A percentile compares a stretch with the other conserved stretches of the same genome.
phyloP scores from a whole-genome alignment of 495 filamentous ascomycete species.

The Aspergillus sclerotioniger region DNA sequence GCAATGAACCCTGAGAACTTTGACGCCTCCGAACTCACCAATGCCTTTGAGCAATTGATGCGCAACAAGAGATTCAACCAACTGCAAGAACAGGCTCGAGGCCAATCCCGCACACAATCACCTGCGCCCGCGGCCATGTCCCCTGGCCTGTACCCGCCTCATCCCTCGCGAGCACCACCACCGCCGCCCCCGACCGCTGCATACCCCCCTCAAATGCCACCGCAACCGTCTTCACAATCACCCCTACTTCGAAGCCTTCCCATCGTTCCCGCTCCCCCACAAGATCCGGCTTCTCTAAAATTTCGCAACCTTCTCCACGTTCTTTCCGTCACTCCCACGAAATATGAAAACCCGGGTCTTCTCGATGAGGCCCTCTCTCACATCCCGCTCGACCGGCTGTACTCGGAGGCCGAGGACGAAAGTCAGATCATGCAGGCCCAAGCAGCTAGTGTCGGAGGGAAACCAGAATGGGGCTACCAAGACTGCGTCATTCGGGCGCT shows the following conservation, averaged over 20 bases:
- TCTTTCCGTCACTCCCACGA: conserved; percentile 78
- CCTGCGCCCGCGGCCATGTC: conserved; percentile 38
- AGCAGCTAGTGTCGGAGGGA: conserved; percentile 78
- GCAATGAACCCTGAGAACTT: conserved; percentile 36
- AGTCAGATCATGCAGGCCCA: conserved; percentile 80
- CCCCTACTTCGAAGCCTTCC: conserved; percentile 68
- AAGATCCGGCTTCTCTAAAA: conserved; percentile 69
- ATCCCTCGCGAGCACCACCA: conserved; percentile 42
- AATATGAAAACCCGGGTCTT: conserved; percentile 95
- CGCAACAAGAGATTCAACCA: conserved; percentile 76
- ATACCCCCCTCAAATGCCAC: conserved; percentile 30
- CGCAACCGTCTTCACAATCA: conserved; percentile 61
- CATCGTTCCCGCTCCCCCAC: conserved; percentile 74
- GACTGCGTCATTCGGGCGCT: conserved; percentile 94
- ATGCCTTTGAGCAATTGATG: conserved; percentile 74
- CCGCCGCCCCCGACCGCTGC: conserved; percentile 35
- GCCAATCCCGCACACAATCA: conserved; percentile 52
- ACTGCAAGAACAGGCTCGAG: conserved; percentile 58
- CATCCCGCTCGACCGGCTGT: conserved; percentile 89
- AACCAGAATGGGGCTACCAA: conserved; percentile 95
- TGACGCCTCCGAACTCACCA: conserved; percentile 50
- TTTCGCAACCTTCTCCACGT: conserved; percentile 82
- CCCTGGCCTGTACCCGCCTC: conserved; percentile 30
- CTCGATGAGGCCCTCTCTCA: conserved; percentile 86
- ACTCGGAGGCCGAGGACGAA: conserved; percentile 92